Percentiles rank a stretch among this genome's conserved stretches.
Conservation (phyloP, 2,329 filamentous ascomycete species). For the Zymoseptoria pseudotritici region DNA sequence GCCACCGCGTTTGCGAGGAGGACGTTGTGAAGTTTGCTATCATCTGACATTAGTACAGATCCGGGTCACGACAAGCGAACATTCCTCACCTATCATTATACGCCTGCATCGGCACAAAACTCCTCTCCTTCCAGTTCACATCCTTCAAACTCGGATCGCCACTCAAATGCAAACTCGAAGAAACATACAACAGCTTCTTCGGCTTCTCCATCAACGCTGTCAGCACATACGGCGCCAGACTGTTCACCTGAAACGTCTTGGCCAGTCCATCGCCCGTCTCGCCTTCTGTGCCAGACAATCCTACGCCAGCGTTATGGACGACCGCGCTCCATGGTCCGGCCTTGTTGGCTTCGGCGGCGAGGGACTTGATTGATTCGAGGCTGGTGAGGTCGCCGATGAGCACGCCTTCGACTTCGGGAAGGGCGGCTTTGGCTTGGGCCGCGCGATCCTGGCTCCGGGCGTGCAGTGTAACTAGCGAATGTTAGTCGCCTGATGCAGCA, state of each 20-base stretch:
- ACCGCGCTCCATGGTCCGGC: slow-evolving; percentile 48
- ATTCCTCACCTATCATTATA: slow-evolving; percentile 38
- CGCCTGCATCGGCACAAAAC: slow-evolving; percentile 32
- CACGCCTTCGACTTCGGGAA: slow-evolving; percentile 45
- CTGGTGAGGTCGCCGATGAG: slow-evolving; percentile 48
- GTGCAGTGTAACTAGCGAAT: slow-evolving; percentile 43
- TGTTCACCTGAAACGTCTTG: slow-evolving; percentile 49
- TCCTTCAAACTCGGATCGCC: slow-evolving; percentile 40
- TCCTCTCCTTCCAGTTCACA: slow-evolving; percentile 33
- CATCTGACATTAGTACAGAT: not conserved
- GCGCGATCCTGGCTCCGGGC: slow-evolving; percentile 50
- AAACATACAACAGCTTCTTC: slow-evolving; percentile 46
- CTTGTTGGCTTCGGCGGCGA: slow-evolving; percentile 46
- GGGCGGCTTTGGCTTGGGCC: slow-evolving; percentile 40
- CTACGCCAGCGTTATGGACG: slow-evolving; percentile 52
- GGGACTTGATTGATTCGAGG: slow-evolving; percentile 43
- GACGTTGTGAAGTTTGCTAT: slow-evolving; percentile 49
- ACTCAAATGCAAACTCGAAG: slow-evolving; percentile 44
- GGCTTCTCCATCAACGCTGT: slow-evolving; percentile 45
- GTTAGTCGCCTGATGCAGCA: too few relatives aligned
- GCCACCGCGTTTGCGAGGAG: slow-evolving; percentile 51
- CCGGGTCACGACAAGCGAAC: not conserved
- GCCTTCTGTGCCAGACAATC: slow-evolving; percentile 35
- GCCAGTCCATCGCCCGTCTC: slow-evolving; percentile 44
- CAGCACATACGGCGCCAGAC: slow-evolving; percentile 51